These are phyloP conservation scores for Skeletonema grethae DNA, from an alignment of 108 stramenopile species.

Conservation along the genomic window DNA sequence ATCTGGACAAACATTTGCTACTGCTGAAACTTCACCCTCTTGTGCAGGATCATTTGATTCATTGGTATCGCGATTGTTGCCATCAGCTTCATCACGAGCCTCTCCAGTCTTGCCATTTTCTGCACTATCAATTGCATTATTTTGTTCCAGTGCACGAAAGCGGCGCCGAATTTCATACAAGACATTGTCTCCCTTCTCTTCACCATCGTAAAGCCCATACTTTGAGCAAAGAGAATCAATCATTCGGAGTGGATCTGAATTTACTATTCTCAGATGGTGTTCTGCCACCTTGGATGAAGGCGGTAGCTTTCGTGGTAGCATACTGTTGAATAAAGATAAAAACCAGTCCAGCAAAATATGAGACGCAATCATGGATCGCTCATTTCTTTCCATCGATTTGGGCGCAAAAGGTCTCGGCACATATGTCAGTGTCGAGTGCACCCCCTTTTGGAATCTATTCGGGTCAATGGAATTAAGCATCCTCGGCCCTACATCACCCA, in stretches of 20 bases:
- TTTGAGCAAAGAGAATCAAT: conserved; percentile 33
- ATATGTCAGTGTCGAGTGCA: conserved; percentile 33
- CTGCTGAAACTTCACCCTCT: conserved; percentile 9
- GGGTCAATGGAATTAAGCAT: conserved; percentile 27
- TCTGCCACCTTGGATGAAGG: conserved; percentile 26
- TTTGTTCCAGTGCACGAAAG: conserved; percentile 70
- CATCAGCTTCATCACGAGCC: conserved; percentile 8
- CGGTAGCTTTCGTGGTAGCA: conserved; percentile 38
- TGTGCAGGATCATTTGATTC: conserved; percentile 9
- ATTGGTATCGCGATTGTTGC: conserved; percentile 3
- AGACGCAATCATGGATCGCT: conserved; percentile 18
- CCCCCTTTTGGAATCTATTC: conserved; percentile 26
- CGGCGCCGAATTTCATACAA: conserved; percentile 81
- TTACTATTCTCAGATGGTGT: conserved; percentile 39
- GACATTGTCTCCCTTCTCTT: conserved; percentile 30
- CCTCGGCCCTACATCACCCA: conserved; percentile 3
- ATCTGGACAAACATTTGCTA: conserved; percentile 36
- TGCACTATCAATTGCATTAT: conserved; percentile 50
- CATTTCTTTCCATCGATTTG: conserved; percentile 37
- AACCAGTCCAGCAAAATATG: conserved; percentile 56
- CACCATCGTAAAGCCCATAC: conserved; percentile 45
- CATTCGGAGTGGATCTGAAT: conserved; percentile 45
- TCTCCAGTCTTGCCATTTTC: conserved; percentile 26
- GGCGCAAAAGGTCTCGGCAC: conserved; percentile 12
- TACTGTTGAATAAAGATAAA: conserved; percentile 34